Evolutionary conservation across 306 rosid genomes (phyloP), one percentile per base, ranked within the genome.

Genomic region (Trifolium dubium): DNA sequence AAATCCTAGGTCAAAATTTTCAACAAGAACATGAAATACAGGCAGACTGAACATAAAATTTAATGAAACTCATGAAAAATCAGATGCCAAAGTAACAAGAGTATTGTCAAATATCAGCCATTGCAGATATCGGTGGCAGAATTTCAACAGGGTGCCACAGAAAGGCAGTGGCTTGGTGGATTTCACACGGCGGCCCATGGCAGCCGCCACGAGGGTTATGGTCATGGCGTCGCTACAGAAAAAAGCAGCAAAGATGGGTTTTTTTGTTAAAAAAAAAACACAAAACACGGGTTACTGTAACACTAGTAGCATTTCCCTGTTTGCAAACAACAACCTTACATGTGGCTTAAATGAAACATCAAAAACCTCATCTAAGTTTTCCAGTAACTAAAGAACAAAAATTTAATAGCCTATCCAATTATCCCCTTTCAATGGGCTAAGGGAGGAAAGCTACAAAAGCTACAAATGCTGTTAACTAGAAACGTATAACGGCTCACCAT

Each of bases 1-100:
- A 49, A 7, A 75, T 76, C 8, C n/a, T 65, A 53, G 70, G 60
- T 46, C 28, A 65, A 46, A 68, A 63, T 30, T 60, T 71, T 75
- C n/a, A 71, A 64, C 82, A 71, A 34, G 23, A 77, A 32, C 37
- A 51, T 4, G 60, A 28, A 49, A 4, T 51, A 70, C 41, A 72
- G 9, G 70, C 35, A 51, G 14, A 60, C 10, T 44, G 46, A 75
- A 83, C 55, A 59, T 68, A 40, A 35, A 10, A 23, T 32, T 28
- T 8, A 5, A 37, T 6, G 37, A 58, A 69, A 35, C 3, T 10
- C 41, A 28, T 28, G 6, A 8, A 44, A 68, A 31, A 39, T 15
- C 55, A 19, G 49, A 74, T 64, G 67, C 61, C 8, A 69, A 63
- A 63, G 64, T 30, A 64, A 50, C 39, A 35, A 8, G 8, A 35